A percentile compares a stretch with the other conserved stretches of the same genome.
Evolutionary conservation across 148 eudicot genomes (phyloP).

Genomic region (Salicornia ramosissima): DNA sequence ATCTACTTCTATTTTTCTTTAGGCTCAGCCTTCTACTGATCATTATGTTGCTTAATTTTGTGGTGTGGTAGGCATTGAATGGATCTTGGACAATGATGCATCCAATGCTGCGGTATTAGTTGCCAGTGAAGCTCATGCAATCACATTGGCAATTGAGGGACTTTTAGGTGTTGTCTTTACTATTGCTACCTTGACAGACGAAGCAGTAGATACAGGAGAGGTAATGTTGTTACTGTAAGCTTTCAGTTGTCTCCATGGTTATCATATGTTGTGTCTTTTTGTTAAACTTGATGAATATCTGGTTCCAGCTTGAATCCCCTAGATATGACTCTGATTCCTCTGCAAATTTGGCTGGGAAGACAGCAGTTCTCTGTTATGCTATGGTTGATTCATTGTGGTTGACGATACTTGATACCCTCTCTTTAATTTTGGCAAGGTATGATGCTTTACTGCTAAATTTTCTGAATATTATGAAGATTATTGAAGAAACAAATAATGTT

Average conservation of each 20-base stretch:
- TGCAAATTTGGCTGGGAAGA: constrained; percentile 64
- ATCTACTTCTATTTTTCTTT: not conserved
- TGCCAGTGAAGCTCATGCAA: constrained; percentile 99
- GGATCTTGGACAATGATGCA: constrained; percentile 98
- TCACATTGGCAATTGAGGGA: constrained; percentile 95
- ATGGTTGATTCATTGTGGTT: constrained; percentile 96
- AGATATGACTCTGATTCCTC: constrained; percentile 59
- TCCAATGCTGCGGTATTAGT: constrained; percentile 95
- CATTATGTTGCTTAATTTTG: constrained; percentile 10
- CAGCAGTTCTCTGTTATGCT: constrained; percentile 68
- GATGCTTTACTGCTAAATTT: constrained; percentile 13
- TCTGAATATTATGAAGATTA: constrained; percentile 11
- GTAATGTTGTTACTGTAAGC: constrained; percentile 31
- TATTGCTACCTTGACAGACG: constrained; percentile 96
- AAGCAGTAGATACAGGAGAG: constrained; percentile 97
- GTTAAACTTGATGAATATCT: constrained; percentile 19
- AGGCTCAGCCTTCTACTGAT: not conserved
- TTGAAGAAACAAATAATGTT: too few relatives aligned
- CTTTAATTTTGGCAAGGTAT: constrained; percentile 87
- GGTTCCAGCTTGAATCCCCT: constrained; percentile 90
- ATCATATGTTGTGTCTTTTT: constrained; percentile 3
- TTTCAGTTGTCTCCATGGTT: constrained; percentile 6
- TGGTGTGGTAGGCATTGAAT: constrained; percentile 68
- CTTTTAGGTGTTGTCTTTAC: constrained; percentile 95
- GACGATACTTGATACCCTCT: constrained; percentile 86